These are phyloP conservation scores for Solanum lignicaule DNA, from an alignment of 257 asterid species.

Conservation along the genomic window DNA sequence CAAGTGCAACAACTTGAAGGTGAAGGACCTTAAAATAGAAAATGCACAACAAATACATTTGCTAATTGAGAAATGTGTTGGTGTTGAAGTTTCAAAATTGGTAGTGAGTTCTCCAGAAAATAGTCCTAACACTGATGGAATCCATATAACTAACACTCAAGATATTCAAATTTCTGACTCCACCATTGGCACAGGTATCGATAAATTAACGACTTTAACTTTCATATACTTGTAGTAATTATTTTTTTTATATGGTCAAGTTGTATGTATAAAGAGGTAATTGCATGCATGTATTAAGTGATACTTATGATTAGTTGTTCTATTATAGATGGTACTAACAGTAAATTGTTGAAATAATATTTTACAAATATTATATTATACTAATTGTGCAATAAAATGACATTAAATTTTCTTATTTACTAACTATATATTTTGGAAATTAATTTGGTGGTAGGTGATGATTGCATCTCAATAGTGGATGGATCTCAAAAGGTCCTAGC, in stretches of 20 bases:
- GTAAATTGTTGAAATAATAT: no score
- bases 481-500: constrained; percentile 48
- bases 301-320: no score
- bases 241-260: no score
- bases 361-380: not conserved
- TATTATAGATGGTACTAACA: no score
- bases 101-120: constrained; percentile 40
- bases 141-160: constrained; percentile 48
- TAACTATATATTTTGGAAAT: not conserved
- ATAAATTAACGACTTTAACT: not conserved
- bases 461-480: constrained; percentile 66
- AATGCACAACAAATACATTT: constrained; percentile 70
- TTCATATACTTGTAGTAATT: not conserved
- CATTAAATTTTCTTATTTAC: not conserved
- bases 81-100: constrained; percentile 39
- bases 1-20: constrained; percentile 43
- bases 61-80: constrained; percentile 33
- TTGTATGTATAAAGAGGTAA: no score
- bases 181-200: constrained; percentile 51
- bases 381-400: not conserved
- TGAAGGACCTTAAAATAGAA: constrained; percentile 33
- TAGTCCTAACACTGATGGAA: constrained; percentile 89
- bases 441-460: constrained; percentile 43
- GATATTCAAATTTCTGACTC: constrained; percentile 37
- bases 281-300: no score